Base-by-base conservation (phyloP, 805 yeast species). In the Candida silvicultrix region DNA sequence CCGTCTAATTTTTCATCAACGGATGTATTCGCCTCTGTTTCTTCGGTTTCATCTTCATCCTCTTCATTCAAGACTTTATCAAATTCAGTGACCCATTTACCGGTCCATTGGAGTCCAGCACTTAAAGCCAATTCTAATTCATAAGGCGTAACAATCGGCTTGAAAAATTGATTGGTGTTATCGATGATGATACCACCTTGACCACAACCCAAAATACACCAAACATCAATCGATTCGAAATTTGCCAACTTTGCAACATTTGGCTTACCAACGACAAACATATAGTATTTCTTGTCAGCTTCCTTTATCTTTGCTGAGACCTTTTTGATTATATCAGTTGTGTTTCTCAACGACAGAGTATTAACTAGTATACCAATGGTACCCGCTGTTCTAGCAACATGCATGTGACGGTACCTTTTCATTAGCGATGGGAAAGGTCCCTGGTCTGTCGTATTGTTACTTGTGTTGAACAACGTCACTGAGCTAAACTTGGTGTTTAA, bases 231-330 rank as follows among this genome's bases (percentile, higher is more conserved):
- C n/a, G 80, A 82, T 51, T 92, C 99, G 61, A 94, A 94, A 63
- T 94, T 94, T 10, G 98, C 99, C 43, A 94, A 70, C 59, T 94
- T 94, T 22, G 99, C 96, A 18, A 94, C 97, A 59, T 94, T 94
- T 10, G 98, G 98, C 63, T 94, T 94, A 11, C 99, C 99, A 4
- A 94, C 98, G 4, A 90, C 98, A 68, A 94, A 89, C 60, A 89
- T 77, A 60, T 94, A 94, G 53, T 87, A 92, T 59, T 94, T 94
- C 66, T 94, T 94, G 2, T 87, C 97, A 0, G 92, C 89, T 4
- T 69, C 72, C 43, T 73, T 75, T 47, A 94, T 78, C 64, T 84
- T 75, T 22, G 68, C 61, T 15, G 79, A 75, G 8, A 89, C 76
- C 31, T 71, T 70, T 45, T 81, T 78, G 44, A 92, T 71, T 32